Base-by-base conservation (phyloP, 2,329 filamentous ascomycete species). In the Diplodia intermedia region DNA sequence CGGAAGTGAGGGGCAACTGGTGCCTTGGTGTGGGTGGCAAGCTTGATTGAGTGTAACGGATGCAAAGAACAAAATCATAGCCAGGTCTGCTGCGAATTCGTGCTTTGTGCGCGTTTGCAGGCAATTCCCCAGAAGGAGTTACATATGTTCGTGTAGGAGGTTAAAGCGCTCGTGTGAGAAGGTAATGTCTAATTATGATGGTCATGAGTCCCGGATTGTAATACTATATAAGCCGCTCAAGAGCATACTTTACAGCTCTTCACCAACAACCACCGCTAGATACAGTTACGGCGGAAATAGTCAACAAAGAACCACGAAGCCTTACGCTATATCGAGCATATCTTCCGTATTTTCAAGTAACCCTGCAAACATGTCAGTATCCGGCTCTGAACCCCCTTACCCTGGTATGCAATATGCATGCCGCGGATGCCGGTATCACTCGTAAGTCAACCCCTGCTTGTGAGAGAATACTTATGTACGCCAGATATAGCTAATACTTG, bases 341-440 rank as follows among this genome's bases (percentile, higher is more conserved):
- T 18, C 7, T 43, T 6, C 15, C 6, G 6, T 14, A 15, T 1
- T 15, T 43, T 43, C 38, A 15, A 43, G 18, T 43, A 43, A 53
- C 20, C 52, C 5, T 7, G 12, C 11, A 29, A 54, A 15, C 29
- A 33, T 18, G 12, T 31, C 23, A 55, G 6, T 7, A 15, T 18
- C 15, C 40, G 15, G 26, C 6, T 14, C 50, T 29, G n/a, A 53
- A 23, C 12, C 55, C 9, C 36, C 55, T 7, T 18, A n/a, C 29
- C 29, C 38, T 12, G 55, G 36, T 14, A 60, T 47, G 38, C 56
- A 15, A 26, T 61, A 61, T 26, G 56, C 56, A 14, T 61, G 40
- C 18, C 38, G n/a, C 23, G 38, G 56, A 40, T 61, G 38, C 18
- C 23, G 12, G 3, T 14, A 26, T 14, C 56, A 61, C 15, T 15